These are phyloP conservation scores for Postia placenta DNA, from an alignment of 768 basidiomycete species.

Conservation along the genomic window DNA sequence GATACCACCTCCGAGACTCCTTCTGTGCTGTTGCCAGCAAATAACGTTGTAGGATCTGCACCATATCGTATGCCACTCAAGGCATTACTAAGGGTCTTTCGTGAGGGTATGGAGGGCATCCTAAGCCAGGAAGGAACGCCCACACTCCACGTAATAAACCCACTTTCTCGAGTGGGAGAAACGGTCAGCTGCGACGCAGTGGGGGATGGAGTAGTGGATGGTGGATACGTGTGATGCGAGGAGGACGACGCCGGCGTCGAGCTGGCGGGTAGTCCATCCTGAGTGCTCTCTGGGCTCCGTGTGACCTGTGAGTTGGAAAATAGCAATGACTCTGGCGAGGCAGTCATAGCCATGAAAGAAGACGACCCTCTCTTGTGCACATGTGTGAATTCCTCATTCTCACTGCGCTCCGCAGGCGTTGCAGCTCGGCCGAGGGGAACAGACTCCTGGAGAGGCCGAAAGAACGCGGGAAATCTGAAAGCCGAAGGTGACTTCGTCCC, in stretches of 20 bases:
- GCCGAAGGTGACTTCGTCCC: slow-evolving; percentile 27
- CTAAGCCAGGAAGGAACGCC: slow-evolving; percentile 71
- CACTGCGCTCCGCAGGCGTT: slow-evolving; percentile 27
- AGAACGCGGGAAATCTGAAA: slow-evolving; percentile 59
- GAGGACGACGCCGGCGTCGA: background rate
- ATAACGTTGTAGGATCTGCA: slow-evolving; percentile 15
- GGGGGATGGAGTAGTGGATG: slow-evolving; percentile 48
- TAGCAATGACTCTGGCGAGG: slow-evolving; percentile 27
- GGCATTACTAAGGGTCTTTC: slow-evolving; percentile 18
- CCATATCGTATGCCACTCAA: slow-evolving; percentile 5
- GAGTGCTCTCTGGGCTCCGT: slow-evolving; percentile 9
- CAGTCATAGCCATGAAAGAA: slow-evolving; percentile 56
- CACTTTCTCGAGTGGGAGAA: slow-evolving; percentile 42
- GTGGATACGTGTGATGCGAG: slow-evolving; percentile 71
- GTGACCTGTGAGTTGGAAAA: slow-evolving; percentile 20
- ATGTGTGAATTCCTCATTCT: slow-evolving; percentile 66
- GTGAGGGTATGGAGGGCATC: slow-evolving; percentile 15
- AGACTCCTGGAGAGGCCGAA: slow-evolving; percentile 63
- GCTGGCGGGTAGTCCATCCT: background rate
- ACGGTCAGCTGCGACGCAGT: slow-evolving; percentile 34
- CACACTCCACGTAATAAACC: slow-evolving; percentile 45
- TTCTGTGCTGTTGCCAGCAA: slow-evolving; percentile 23
- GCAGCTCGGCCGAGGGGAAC: slow-evolving; percentile 31
- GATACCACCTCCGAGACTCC: slow-evolving; percentile 61
- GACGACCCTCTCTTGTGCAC: slow-evolving; percentile 50